phyloP scores from a whole-genome alignment of 1,284 basidiomycete genomes.

The Rhodotorula glutinis region DNA sequence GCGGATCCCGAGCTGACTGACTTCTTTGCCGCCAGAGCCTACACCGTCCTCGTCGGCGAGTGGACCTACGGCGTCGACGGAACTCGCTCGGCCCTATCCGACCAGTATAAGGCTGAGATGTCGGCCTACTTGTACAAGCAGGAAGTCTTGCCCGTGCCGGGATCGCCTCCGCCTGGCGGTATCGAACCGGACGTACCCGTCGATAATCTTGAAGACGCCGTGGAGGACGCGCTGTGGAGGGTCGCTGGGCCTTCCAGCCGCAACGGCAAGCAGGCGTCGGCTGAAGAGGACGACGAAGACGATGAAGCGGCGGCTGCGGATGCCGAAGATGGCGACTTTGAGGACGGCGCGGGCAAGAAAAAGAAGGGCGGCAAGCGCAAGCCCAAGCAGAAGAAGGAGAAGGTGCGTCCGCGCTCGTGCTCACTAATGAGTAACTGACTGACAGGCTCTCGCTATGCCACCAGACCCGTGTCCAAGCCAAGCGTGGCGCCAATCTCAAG shows the following conservation, averaged over 20 bases:
- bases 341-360: background rate
- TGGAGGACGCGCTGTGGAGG: background rate
- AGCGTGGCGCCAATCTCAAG: constrained; percentile 28
- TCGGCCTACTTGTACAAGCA: constrained; percentile 9
- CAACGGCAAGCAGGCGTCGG: background rate
- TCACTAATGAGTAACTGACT: background rate
- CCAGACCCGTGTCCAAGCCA: constrained; percentile 14
- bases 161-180: background rate
- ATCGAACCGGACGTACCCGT: constrained; percentile 1
- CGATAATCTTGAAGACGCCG: constrained; percentile 2
- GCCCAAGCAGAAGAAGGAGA: constrained; percentile 2
- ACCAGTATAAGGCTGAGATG: constrained; percentile 18
- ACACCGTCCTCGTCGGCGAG: constrained; percentile 29
- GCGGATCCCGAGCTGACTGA: background rate
- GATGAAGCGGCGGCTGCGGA: background rate
- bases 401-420: background rate
- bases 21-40: constrained; percentile 6
- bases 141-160: constrained; percentile 8
- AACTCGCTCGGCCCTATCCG: constrained; percentile 14
- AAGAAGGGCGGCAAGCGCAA: background rate
- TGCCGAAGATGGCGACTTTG: background rate
- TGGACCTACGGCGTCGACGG: constrained; percentile 30
- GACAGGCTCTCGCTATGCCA: background rate
- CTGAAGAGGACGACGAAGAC: too few species aligned
- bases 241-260: background rate